These are phyloP conservation scores for Hippophae rhamnoides DNA, from an alignment of 306 rosid genomes.

Conservation along the genomic window DNA sequence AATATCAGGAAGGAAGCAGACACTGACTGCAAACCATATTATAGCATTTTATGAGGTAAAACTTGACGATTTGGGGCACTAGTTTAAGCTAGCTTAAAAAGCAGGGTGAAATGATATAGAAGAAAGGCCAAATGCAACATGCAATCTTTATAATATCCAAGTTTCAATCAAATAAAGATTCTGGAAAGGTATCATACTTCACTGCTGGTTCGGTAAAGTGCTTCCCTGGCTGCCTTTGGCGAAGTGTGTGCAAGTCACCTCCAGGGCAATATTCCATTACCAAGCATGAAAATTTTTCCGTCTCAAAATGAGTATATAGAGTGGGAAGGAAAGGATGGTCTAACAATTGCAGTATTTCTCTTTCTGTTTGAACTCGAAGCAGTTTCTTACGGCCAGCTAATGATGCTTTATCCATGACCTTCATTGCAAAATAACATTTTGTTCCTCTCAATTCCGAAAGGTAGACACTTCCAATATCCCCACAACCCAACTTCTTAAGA, in stretches of 20 bases:
- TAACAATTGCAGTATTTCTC: slow-evolving; percentile 42
- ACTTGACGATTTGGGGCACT: no score
- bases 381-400: slow-evolving; percentile 43
- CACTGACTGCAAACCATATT: no score
- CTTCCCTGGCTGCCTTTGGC: slow-evolving; percentile 53
- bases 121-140: background rate
- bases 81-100: no score
- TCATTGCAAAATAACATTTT: slow-evolving; percentile 46
- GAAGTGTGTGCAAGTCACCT: slow-evolving; percentile 50
- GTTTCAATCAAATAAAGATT: background rate
- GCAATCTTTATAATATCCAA: background rate
- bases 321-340: slow-evolving; percentile 55
- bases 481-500: slow-evolving; percentile 45
- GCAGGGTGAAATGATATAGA: no score
- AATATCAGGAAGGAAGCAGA: no score
- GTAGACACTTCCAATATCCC: slow-evolving; percentile 49
- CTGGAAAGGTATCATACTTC: slow-evolving; percentile 25
- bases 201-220: slow-evolving; percentile 47
- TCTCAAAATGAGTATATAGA: slow-evolving; percentile 37
- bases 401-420: slow-evolving; percentile 46
- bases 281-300: slow-evolving; percentile 43
- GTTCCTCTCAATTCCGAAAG: slow-evolving; percentile 47
- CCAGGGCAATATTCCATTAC: slow-evolving; percentile 60
- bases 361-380: slow-evolving; percentile 50
- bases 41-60: no score